Base-by-base conservation (phyloP, 768 basidiomycete genomes). In the Tricholoma terreum region DNA sequence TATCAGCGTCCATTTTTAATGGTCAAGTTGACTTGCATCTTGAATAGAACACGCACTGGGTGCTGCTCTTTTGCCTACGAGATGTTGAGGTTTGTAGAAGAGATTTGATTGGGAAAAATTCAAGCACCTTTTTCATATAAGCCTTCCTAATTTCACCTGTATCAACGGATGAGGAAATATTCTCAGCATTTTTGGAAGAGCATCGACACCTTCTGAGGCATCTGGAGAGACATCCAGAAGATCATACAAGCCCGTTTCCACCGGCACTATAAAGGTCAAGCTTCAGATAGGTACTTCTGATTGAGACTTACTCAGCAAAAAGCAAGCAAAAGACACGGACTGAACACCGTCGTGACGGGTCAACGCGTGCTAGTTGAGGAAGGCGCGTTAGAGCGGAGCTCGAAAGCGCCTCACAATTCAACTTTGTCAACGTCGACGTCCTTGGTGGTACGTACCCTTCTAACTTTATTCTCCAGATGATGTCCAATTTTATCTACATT, bases 141-240 rank as follows among this genome's bases (percentile, higher is more conserved):
- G 94, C 94, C 68, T 90, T 92, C 74, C 94, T 95, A 65, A 98
- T 92, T 61, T 98, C 92, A 62, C 79, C 91, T 89, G 61, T 15
- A 55, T 19, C 8, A 49, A 49, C 8, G 17, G 14, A 49, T 31
- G 27, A 6, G 30, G 27, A 8, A 40, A 10, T 8, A 6, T 43
- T 22, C 17, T 42, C 12, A 30, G 5, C 15, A 15, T 21, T 42
- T 4, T 9, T 11, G 12, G 17, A 12, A 50, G n/a, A 50, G 21
- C 21, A 46, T 42, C 57, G 57, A 14, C 68, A 91, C 92, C 87
- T 78, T 89, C 87, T 31, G 78, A 83, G 38, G 92, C 93, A 56
- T 76, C 75, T 19, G 85, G 76, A 46, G 82, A 66, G 24, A 95
- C 84, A 24, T 89, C 92, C 27, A 98, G 78, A 45, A 95, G 74